These are phyloP conservation scores for Orbilia oligospora DNA, from an alignment of 2,329 filamentous ascomycete species.

Conservation along the genomic window DNA sequence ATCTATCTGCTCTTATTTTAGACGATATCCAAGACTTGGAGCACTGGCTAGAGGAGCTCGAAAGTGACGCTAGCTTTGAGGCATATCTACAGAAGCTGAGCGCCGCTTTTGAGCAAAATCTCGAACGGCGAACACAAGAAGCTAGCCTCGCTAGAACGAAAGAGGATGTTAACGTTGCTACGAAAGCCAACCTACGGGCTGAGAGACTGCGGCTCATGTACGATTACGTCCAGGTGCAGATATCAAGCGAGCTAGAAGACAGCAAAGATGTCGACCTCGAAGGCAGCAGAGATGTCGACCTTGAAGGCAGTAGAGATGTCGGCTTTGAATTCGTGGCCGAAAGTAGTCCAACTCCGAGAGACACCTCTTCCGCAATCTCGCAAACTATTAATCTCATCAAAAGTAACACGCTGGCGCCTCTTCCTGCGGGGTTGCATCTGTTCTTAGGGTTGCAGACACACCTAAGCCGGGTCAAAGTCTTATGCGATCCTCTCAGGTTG, in stretches of 20 bases:
- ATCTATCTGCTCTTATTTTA: background rate
- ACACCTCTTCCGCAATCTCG: background rate
- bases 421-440: background rate
- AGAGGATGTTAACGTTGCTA: no score
- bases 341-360: background rate
- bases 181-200: background rate
- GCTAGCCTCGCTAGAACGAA: no score
- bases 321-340: no score
- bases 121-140: background rate
- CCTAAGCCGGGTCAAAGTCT: background rate
- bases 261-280: no score
- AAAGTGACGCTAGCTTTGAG: no score
- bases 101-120: background rate
- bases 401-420: background rate
- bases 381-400: background rate
- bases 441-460: background rate
- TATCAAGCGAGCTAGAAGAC: no score
- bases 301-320: no score
- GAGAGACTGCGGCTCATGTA: background rate
- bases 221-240: background rate
- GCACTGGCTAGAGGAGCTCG: background rate
- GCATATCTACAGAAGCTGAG: background rate
- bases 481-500: slow-evolving; percentile 3
- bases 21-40: background rate
- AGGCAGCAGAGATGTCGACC: no score